Evolutionary conservation across 2,329 filamentous ascomycete species (phyloP), one percentile per base, ranked within the genome.

Genomic region (Aspergillus neoniger): DNA sequence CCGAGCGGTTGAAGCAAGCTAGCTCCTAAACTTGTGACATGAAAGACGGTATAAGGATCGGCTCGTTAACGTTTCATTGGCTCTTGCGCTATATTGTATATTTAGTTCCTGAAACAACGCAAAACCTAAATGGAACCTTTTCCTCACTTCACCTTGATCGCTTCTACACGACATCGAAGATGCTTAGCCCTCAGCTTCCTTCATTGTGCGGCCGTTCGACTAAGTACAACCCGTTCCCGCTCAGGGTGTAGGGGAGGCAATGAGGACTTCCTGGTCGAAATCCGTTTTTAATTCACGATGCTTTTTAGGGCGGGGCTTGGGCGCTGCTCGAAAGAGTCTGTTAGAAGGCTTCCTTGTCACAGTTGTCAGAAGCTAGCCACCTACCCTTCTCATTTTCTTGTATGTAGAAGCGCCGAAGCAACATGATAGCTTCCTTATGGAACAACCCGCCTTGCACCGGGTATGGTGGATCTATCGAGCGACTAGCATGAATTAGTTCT

Each of bases 341-440:
- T 44, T 61, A 32, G n/a, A 56, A 43, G 17, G n/a, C 43, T 14
- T 54, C 14, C 38, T n/a, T 8, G 23, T 19, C 6, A 36, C 19
- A 36, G 17, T 8, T n/a, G 6, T 36, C 5, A 17, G 12, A 14
- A 44, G 32, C 53, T 28, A n/a, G 30, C 55, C 47, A 47, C 81
- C 69, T 79, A 91, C 91, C 91, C 82, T 95, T 91, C 65, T 91
- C 92, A 77, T 99, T 99, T 77, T 99, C 93, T 77, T 99, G 95
- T 32, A 99, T 91, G 75, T 99, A 99, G 77, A 99, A 99, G 61
- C 94, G 88, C 65, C 96, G 85, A 66, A 99, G 82, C 67, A 99
- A 79, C 76, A 94, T 93, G 62, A 99, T 96, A 4, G 95, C 94
- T 72, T 98, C 94, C 71, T 96, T 91, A 50, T 92, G 86, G 70